These are phyloP conservation scores for Peterozyma toletana DNA, from an alignment of 805 yeast species.

Conservation along the genomic window DNA sequence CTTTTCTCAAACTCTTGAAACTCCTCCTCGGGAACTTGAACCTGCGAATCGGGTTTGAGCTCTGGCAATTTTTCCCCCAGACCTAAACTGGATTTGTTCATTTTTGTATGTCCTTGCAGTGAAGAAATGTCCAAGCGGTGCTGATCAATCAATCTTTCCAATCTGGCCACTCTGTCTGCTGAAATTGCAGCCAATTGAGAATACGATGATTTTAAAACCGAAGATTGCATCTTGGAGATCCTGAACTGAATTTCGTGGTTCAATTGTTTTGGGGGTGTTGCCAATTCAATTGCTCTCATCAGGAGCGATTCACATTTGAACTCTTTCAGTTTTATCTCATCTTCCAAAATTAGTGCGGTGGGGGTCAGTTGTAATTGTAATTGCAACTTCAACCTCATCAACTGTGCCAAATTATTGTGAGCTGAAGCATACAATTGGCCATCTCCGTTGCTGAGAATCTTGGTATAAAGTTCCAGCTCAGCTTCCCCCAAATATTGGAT, in stretches of 20 bases:
- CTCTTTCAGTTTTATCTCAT: not conserved
- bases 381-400: slow-evolving; percentile 1
- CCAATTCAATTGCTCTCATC: not conserved
- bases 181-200: slow-evolving; percentile 1
- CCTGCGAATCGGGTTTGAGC: not conserved
- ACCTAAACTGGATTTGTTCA: too few relatives aligned
- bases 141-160: not conserved
- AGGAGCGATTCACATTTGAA: not conserved
- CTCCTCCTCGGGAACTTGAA: not conserved
- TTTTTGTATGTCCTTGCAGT: too few relatives aligned
- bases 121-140: not conserved
- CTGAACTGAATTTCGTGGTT: not conserved
- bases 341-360: not conserved
- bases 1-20: not conserved
- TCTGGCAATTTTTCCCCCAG: not conserved
- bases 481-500: not conserved
- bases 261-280: not conserved
- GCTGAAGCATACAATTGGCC: slow-evolving; percentile 1
- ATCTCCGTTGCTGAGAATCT: not conserved
- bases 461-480: not conserved
- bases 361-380: not conserved
- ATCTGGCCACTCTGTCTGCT: not conserved
- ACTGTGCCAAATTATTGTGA: slow-evolving; percentile 4
- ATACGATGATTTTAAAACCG: not conserved
- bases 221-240: slow-evolving; percentile 1